A percentile compares a stretch with the other conserved stretches of the same genome.
These are phyloP conservation scores for Gardenia jasminoides DNA, from an alignment of 257 asterid species.

Conservation along the genomic window DNA sequence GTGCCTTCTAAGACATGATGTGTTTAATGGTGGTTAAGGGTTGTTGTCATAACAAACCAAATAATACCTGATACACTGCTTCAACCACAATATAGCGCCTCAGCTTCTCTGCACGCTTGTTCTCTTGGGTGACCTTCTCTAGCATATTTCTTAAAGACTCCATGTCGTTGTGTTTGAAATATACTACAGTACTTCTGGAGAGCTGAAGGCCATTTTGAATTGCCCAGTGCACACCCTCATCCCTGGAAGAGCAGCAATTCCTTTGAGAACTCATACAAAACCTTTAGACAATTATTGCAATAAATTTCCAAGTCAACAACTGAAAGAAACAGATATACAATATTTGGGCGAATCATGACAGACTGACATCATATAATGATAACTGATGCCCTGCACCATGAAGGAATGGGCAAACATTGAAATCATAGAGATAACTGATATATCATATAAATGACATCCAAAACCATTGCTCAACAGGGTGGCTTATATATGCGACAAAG, in stretches of 20 bases:
- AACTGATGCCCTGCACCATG: not conserved
- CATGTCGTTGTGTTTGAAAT: constrained; percentile 87
- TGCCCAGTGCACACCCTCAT: constrained; percentile 98
- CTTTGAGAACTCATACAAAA: not conserved
- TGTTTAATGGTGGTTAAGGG: not conserved
- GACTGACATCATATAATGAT: not conserved
- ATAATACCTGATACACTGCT: constrained; percentile 88
- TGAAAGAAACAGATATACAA: not conserved
- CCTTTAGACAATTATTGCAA: not conserved
- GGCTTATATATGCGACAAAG: not conserved
- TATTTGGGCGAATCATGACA: not conserved
- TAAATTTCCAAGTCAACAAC: not conserved
- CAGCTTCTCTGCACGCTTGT: constrained; percentile 77
- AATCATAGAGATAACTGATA: not conserved
- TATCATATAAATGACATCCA: not conserved
- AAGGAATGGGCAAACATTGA: not conserved
- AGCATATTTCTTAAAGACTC: constrained; percentile 61
- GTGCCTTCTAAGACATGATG: not conserved
- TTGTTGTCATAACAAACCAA: constrained; percentile 6
- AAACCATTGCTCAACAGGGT: not conserved
- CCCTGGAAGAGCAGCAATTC: constrained; percentile 47
- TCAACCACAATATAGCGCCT: constrained; percentile 94
- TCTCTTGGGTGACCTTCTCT: constrained; percentile 70
- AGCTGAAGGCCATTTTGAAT: constrained; percentile 96
- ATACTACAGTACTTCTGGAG: constrained; percentile 85